Evolutionary conservation across 345 rosid species (phyloP).

Genomic region (Arabis alpina): DNA sequence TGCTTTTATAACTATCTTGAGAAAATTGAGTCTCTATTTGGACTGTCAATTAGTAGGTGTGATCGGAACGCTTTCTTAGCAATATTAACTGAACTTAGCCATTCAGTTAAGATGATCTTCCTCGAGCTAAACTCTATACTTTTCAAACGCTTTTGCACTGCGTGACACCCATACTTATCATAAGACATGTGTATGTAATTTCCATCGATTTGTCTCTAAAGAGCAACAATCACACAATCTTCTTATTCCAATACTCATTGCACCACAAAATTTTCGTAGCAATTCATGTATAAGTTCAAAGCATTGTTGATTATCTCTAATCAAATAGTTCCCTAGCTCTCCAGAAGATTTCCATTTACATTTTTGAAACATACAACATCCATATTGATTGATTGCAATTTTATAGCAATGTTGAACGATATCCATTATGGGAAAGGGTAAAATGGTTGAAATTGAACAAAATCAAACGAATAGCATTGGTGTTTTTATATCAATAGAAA

Average conservation of each 20-base stretch:
- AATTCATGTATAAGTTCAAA: slow-evolving; percentile 51
- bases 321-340: slow-evolving; percentile 45
- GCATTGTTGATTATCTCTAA: slow-evolving; percentile 52
- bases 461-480: slow-evolving; percentile 61
- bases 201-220: slow-evolving; percentile 56
- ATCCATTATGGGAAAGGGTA: slow-evolving; percentile 52
- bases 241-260: slow-evolving; percentile 56
- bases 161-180: slow-evolving; percentile 73
- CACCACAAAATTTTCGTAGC: slow-evolving; percentile 75
- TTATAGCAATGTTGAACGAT: slow-evolving; percentile 49
- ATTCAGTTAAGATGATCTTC: slow-evolving; percentile 50
- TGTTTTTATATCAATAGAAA: slow-evolving; percentile 49
- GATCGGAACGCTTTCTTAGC: too few species aligned
- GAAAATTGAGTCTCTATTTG: too few species aligned
- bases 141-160: slow-evolving; percentile 64
- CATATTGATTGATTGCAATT: slow-evolving; percentile 65
- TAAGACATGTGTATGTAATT: slow-evolving; percentile 49
- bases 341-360: slow-evolving; percentile 50
- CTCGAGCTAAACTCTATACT: slow-evolving; percentile 38
- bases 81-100: slow-evolving; percentile 35
- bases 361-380: slow-evolving; percentile 66
- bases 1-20: too few species aligned
- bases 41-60: too few species aligned
- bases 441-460: slow-evolving; percentile 54
- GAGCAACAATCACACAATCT: slow-evolving; percentile 32